Base-by-base conservation (phyloP, 768 basidiomycete species). In the Mycena albidolilacea region DNA sequence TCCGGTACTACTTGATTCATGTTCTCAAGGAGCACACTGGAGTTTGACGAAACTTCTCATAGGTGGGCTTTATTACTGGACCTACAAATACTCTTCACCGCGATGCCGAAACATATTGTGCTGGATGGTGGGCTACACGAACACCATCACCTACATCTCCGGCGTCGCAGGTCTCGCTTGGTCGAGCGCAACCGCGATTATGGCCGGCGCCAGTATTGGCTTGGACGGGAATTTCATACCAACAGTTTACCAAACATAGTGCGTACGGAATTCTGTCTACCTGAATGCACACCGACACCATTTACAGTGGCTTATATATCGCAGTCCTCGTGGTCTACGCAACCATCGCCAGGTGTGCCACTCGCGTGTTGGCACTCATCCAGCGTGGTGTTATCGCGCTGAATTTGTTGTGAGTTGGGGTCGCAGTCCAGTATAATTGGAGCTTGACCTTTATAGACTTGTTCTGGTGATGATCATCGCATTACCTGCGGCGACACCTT, bases 311-410 rank as follows among this genome's bases (percentile, higher is more conserved):
- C 1, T 86, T 94, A 3, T 95, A 90, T 74, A 82, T 83, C 23
- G 91, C 85, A 4, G 81, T 95, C 62, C 75, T 95, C 7, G 54
- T 92, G 12, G 83, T 88, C 1, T 91, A 94, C 76, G 91, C 85
- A 0, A 70, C 90, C 0, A 43, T 94, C 15, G 94, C 93, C 76
- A 91, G 91, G 69, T 84, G 94, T 15, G 92, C 89, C 19, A 93
- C 93, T 3, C 77, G 83, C 5, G 65, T 91, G 37, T 82, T 95
- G 15, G 93, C 94, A 1, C 85, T 92, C 39, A 76, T 94, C 14
- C 94, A 95, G 78, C 90, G 86, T n/a, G 78, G 91, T 6, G 93
- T 92, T 76, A 88, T 94, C 21, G 72, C 87, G 10, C 82, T 95
- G 48, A 95, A 95, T 77, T 78, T 94, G 17, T 54, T 88, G 91